Percentiles rank a stretch among this genome's conserved stretches.
phyloP scores from a whole-genome alignment of 2,329 filamentous ascomycete species.

The Sphaerulina populicola region DNA sequence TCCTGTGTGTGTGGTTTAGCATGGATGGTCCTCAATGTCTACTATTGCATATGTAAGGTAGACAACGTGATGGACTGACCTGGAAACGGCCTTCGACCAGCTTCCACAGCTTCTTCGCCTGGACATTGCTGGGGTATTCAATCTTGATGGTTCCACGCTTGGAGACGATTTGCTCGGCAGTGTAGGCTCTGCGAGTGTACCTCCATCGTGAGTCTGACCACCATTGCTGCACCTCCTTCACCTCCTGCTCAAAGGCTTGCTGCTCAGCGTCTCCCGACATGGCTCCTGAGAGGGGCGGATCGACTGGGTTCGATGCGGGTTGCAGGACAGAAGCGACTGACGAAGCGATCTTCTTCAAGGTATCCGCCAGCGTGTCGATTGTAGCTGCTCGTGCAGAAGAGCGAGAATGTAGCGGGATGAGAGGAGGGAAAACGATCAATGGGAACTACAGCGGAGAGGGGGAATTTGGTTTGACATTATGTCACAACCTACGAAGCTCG shows the following conservation, averaged over 20 bases:
- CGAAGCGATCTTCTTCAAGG: slow-evolving; percentile 30
- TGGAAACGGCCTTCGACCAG: slow-evolving; percentile 81
- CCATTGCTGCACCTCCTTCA: slow-evolving; percentile 84
- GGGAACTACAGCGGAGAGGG: slow-evolving; percentile 8
- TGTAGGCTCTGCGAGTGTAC: slow-evolving; percentile 85
- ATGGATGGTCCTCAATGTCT: too few species aligned
- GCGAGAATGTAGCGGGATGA: not conserved
- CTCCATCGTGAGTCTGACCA: slow-evolving; percentile 90
- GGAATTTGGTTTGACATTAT: slow-evolving; percentile 15
- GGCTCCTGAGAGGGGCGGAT: slow-evolving; percentile 22
- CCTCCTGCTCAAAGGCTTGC: slow-evolving; percentile 68
- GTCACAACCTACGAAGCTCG: slow-evolving; percentile 14
- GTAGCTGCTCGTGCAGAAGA: slow-evolving; percentile 3
- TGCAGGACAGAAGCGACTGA: slow-evolving; percentile 26
- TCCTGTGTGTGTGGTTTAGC: slow-evolving; percentile 44
- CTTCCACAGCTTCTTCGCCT: slow-evolving; percentile 90
- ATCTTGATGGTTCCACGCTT: slow-evolving; percentile 89
- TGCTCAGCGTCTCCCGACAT: slow-evolving; percentile 54
- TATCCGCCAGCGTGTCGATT: slow-evolving; percentile 30
- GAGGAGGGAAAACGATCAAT: too few species aligned
- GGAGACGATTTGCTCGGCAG: slow-evolving; percentile 90
- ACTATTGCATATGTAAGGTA: not conserved
- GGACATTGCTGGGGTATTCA: slow-evolving; percentile 79
- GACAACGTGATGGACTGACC: slow-evolving; percentile 45
- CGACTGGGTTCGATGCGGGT: slow-evolving; percentile 20